These are phyloP conservation scores for Cicer bijugum DNA, from an alignment of 306 rosid species.

Conservation along the genomic window DNA sequence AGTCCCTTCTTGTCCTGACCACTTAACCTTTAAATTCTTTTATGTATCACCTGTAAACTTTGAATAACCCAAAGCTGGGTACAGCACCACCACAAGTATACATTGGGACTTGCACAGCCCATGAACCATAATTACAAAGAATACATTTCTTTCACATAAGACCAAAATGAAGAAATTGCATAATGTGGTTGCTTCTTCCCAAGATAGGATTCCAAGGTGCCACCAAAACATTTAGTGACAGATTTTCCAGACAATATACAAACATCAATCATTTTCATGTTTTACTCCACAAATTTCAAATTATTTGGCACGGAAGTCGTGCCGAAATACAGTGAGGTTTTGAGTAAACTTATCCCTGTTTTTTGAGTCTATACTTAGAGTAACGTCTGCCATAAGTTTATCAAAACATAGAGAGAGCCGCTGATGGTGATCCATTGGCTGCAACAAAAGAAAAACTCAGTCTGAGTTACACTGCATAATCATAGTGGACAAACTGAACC, in stretches of 20 bases:
- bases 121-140: conserved; percentile 48
- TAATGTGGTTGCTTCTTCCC: conserved; percentile 44
- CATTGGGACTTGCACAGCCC: conserved; percentile 42
- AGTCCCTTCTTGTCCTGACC: conserved; percentile 30
- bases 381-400: conserved; percentile 58
- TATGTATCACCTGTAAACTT: conserved; percentile 27
- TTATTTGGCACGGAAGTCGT: conserved; percentile 60
- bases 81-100: conserved; percentile 44
- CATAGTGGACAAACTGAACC: conserved; percentile 1
- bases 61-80: conserved; percentile 44
- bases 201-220: conserved; percentile 36
- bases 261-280: conserved; percentile 34
- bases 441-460: conserved; percentile 39
- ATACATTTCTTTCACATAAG: conserved; percentile 46
- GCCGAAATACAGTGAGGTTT: conserved; percentile 56
- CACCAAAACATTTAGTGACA: conserved; percentile 36
- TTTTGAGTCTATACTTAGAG: conserved; percentile 54
- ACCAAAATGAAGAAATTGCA: conserved; percentile 39
- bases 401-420: conserved; percentile 59
- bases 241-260: conserved; percentile 48
- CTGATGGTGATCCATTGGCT: conserved; percentile 60
- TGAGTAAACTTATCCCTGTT: conserved; percentile 65
- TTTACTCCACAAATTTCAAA: conserved; percentile 26
- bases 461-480: conserved; percentile 14
- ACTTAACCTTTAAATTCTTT: conserved; percentile 40